These are phyloP conservation scores for Rhodotorula diobovata DNA, from an alignment of 768 basidiomycete species.

Conservation along the genomic window DNA sequence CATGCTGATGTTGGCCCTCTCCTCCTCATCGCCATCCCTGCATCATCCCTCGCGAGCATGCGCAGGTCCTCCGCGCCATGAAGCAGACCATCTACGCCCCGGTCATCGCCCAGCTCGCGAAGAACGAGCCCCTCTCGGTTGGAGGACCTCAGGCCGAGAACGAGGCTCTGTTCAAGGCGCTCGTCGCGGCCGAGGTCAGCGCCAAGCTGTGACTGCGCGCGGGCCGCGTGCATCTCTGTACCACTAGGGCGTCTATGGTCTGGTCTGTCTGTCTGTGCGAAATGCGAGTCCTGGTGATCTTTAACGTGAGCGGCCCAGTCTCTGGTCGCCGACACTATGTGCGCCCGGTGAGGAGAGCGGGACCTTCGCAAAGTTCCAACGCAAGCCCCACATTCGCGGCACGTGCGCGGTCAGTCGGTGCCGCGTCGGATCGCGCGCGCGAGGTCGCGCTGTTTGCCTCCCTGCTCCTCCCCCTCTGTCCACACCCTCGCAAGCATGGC, in stretches of 20 bases:
- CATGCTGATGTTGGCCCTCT: neutral
- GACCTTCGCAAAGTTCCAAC: no score
- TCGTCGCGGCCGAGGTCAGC: neutral
- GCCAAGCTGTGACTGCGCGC: constrained; percentile 3
- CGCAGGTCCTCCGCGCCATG: constrained; percentile 30
- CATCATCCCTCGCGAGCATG: no score
- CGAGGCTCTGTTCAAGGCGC: neutral
- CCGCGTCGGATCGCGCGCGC: no score
- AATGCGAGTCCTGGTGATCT: neutral
- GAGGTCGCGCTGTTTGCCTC: neutral
- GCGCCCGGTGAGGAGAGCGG: no score
- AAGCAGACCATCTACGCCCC: constrained; percentile 17
- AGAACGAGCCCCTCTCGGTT: constrained; percentile 1
- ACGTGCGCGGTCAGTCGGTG: no score
- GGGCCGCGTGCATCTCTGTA: neutral
- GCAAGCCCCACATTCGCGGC: neutral
- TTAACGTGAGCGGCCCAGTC: no score
- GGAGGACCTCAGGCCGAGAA: neutral
- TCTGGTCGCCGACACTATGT: no score
- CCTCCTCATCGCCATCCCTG: neutral
- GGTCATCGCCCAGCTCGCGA: constrained; percentile 3
- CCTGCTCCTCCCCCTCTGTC: neutral
- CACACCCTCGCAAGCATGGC: neutral
- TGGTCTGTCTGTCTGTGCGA: neutral
- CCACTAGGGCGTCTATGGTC: neutral